A percentile compares a stretch with the other conserved stretches of the same genome.
These are phyloP conservation scores for Leucogyrophana mollusca DNA, from an alignment of 768 basidiomycete genomes.

Conservation along the genomic window DNA sequence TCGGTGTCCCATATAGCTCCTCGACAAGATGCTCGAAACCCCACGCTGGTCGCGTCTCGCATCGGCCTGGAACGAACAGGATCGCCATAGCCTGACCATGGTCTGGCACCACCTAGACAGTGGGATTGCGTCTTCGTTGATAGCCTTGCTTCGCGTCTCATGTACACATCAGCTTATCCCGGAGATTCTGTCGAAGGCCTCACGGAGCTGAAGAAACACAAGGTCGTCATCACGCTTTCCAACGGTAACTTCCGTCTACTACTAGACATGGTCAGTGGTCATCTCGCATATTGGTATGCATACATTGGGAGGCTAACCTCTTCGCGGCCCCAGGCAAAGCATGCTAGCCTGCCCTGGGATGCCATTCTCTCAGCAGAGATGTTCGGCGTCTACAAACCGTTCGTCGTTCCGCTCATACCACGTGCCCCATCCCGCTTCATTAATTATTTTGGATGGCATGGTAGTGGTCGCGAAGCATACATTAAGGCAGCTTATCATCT, in stretches of 20 bases:
- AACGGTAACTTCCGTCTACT: slow-evolving; percentile 65
- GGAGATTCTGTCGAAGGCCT: slow-evolving; percentile 52
- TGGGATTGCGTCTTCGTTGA: slow-evolving; percentile 19
- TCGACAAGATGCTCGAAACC: slow-evolving; percentile 51
- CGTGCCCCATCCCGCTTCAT: neutral
- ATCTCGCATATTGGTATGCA: neutral
- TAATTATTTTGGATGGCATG: no score
- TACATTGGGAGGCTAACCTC: no score
- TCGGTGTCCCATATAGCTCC: slow-evolving; percentile 38
- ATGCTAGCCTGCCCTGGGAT: slow-evolving; percentile 66
- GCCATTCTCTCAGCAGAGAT: slow-evolving; percentile 59
- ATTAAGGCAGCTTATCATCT: slow-evolving; percentile 49
- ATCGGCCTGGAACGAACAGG: slow-evolving; percentile 40
- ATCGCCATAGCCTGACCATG: slow-evolving; percentile 44
- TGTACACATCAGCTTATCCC: slow-evolving; percentile 59
- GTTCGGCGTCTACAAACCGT: slow-evolving; percentile 70
- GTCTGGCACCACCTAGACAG: slow-evolving; percentile 64
- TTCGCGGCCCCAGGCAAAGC: slow-evolving; percentile 46
- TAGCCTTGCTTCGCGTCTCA: no score
- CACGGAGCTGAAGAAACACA: slow-evolving; percentile 46
- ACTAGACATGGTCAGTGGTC: slow-evolving; percentile 50
- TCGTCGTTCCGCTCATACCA: slow-evolving; percentile 15
- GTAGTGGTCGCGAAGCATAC: slow-evolving; percentile 36
- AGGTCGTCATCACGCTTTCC: slow-evolving; percentile 53
- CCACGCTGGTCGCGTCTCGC: slow-evolving; percentile 53